A percentile compares a stretch with the other conserved stretches of the same genome.
These are phyloP conservation scores for Xylariaceae sp. DNA, from an alignment of 2,329 filamentous ascomycete species.

Conservation along the genomic window DNA sequence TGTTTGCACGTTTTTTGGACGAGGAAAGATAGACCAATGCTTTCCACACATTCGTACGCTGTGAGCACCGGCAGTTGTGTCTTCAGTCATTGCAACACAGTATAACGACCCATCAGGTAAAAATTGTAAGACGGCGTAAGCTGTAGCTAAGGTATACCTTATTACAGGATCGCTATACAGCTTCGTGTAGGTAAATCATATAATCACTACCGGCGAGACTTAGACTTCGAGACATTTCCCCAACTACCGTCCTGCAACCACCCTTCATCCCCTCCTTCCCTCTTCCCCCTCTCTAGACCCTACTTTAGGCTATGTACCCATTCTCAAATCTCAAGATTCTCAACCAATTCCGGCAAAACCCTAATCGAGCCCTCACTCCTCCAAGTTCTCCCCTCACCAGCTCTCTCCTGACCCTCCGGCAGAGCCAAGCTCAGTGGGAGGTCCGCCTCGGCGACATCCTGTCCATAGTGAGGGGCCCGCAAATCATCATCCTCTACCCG, in stretches of 20 bases:
- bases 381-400: constrained; percentile 30
- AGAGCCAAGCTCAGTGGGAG: constrained; percentile 39
- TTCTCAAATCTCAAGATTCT: constrained; percentile 22
- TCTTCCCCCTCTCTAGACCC: constrained; percentile 3
- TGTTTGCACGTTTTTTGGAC: too few relatives aligned
- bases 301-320: constrained; percentile 16
- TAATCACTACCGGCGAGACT: neutral
- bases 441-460: constrained; percentile 36
- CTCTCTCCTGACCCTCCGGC: constrained; percentile 33
- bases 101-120: neutral
- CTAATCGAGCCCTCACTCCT: constrained; percentile 30
- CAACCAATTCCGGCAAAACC: constrained; percentile 35
- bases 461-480: constrained; percentile 43
- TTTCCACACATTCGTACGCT: too few relatives aligned
- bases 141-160: neutral
- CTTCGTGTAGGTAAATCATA: too few relatives aligned
- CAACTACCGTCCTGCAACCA: constrained; percentile 9
- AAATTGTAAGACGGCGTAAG: neutral
- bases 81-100: neutral
- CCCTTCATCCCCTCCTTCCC: constrained; percentile 1
- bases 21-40: too few relatives aligned
- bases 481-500: constrained; percentile 43
- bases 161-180: neutral
- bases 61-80: constrained; percentile 9
- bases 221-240: constrained; percentile 2